A percentile compares a stretch with the other conserved stretches of the same genome.
phyloP scores from a whole-genome alignment of 2,329 filamentous ascomycete genomes.

The Venturia nashicola region DNA sequence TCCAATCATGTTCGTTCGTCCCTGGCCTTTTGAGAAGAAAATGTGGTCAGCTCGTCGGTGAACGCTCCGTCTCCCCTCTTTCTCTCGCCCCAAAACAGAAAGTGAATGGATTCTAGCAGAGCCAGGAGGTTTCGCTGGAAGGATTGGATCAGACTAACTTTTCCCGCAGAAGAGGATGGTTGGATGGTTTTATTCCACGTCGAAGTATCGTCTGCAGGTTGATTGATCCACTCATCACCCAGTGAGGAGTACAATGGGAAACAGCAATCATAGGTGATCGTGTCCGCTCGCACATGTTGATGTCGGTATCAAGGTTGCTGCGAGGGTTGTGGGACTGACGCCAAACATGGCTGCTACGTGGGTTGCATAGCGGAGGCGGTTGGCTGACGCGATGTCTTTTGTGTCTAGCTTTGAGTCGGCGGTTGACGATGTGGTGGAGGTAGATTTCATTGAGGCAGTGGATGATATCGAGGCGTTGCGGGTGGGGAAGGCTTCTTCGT shows the following conservation, averaged over 20 bases:
- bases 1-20: no score
- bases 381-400: not conserved
- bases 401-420: not conserved
- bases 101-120: no score
- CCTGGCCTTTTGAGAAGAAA: no score
- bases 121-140: no score
- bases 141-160: no score
- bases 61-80: no score
- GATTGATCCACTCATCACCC: not conserved
- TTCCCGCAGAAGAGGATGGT: no score
- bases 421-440: not conserved
- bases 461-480: not conserved
- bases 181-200: no score
- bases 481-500: not conserved
- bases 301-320: not conserved
- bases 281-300: not conserved
- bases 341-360: conserved; percentile 2
- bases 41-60: no score
- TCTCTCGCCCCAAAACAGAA: no score
- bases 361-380: conserved; percentile 4
- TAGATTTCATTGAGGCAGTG: not conserved
- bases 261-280: not conserved
- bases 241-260: no score
- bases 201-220: no score
- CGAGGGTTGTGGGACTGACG: conserved; percentile 1